A percentile compares a stretch with the other conserved stretches of the same genome.
Evolutionary conservation across 106 monocot genomes (phyloP).

Genomic region (Allium cepa): DNA sequence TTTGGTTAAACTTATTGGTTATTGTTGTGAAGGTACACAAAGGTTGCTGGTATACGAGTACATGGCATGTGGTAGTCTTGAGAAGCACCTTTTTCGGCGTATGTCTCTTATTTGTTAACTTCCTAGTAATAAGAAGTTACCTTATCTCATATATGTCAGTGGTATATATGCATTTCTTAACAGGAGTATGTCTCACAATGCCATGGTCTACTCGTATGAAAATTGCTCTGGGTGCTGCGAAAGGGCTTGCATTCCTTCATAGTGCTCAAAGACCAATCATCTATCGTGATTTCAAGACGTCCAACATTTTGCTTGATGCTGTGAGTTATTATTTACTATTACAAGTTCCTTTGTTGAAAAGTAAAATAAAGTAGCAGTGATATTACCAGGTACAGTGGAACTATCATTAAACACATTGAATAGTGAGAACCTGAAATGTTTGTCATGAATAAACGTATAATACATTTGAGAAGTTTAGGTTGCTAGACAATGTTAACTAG

Average conservation of each 20-base stretch:
- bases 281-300: constrained; percentile 71
- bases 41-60: constrained; percentile 66
- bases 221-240: constrained; percentile 60
- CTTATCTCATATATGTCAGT: too few relatives aligned
- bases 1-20: constrained; percentile 69
- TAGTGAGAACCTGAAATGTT: too few relatives aligned
- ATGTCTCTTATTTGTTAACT: constrained; percentile 6
- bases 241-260: constrained; percentile 69
- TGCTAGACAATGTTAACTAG: too few relatives aligned
- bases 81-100: constrained; percentile 73
- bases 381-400: too few relatives aligned
- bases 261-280: constrained; percentile 52
- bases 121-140: too few relatives aligned
- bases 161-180: neutral
- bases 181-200: constrained; percentile 63
- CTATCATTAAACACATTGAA: too few relatives aligned
- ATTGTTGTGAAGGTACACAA: constrained; percentile 61
- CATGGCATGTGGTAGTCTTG: constrained; percentile 70
- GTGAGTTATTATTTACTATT: constrained; percentile 16
- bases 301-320: constrained; percentile 62
- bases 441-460: too few relatives aligned
- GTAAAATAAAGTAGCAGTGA: too few relatives aligned
- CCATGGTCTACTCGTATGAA: constrained; percentile 63
- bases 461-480: too few relatives aligned
- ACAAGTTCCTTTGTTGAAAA: too few relatives aligned